Base-by-base conservation (phyloP, 2,329 filamentous ascomycete genomes). In the Pochonia chlamydosporia region DNA sequence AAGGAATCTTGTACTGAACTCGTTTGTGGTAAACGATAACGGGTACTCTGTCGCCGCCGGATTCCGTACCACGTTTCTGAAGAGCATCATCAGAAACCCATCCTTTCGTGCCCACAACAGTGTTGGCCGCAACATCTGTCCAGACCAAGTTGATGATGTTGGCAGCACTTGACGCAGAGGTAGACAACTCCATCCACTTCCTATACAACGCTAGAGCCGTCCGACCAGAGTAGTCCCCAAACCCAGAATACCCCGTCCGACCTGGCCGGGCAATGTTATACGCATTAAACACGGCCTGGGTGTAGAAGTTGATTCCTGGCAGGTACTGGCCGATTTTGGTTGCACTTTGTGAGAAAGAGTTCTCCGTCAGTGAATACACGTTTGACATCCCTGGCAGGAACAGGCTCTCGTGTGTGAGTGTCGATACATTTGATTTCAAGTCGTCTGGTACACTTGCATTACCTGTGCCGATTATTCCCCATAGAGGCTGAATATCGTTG, bases 71-170 rank as follows among this genome's bases (percentile, higher is more conserved):
- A 5, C 40, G 40, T 25, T 43, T 43, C 18, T 16, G 7, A 14
- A 43, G 9, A 5, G 20, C 23, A 25, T 21, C 23, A 13, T 13
- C 40, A 10, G 24, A 14, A 8, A 21, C 21, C 40, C 40, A 43
- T 16, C 40, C 40, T 23, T 43, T 43, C 4, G 67, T 72, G 4
- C 71, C 70, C 0, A 72, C 60, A 0, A 73, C 64, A 2, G 66
- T 57, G n/a, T 68, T 70, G 1, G 71, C 64, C 1, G 65, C 62
- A 6, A 70, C 46, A 47, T 75, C 71, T 0, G 71, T 74, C 65
- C 68, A 74, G 5, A 74, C 61, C 0, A 72, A 56, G 50, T 73
- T 69, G 10, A 72, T 54, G 8, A 74, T 71, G 10, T 57, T 53
- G 0, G 60, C 58, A 1, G 64, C 61, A 0, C 52, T 55, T 0